Evolutionary conservation across 345 rosid species (phyloP).

Genomic region (Hibiscus mutabilis): DNA sequence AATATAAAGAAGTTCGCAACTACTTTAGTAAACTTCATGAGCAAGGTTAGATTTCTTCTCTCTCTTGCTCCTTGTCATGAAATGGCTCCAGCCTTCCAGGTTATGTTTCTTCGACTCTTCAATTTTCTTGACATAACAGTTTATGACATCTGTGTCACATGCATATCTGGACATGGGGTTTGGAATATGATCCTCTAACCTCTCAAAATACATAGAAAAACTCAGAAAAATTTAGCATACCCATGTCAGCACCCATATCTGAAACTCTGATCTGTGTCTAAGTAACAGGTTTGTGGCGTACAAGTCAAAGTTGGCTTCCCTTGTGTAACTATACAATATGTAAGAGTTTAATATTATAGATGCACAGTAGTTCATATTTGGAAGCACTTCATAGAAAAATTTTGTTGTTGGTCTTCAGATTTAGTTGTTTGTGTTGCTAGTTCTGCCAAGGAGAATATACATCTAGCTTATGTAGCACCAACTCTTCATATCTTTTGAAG

Average conservation of each 20-base stretch:
- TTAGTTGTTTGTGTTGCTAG: background rate
- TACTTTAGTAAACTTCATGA: conserved; percentile 66
- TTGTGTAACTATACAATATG: background rate
- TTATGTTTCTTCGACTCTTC: background rate
- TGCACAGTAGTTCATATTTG: background rate
- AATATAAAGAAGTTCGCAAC: conserved; percentile 64
- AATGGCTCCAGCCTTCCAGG: background rate
- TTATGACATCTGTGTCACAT: background rate
- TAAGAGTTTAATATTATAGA: background rate
- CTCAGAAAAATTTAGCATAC: background rate
- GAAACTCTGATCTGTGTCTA: too few relatives aligned
- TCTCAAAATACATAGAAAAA: background rate
- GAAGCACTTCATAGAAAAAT: background rate
- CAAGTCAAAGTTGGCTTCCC: background rate
- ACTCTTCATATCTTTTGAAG: too few relatives aligned
- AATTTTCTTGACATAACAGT: background rate
- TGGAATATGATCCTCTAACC: background rate
- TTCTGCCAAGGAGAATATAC: background rate
- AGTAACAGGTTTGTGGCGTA: background rate
- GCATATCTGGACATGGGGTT: background rate
- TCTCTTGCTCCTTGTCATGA: conserved; percentile 4
- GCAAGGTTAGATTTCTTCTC: conserved; percentile 5
- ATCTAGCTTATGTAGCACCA: background rate
- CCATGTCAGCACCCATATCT: background rate
- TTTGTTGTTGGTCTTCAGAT: background rate